A percentile compares a stretch with the other conserved stretches of the same genome.
Evolutionary conservation across 2,329 filamentous ascomycete species (phyloP).

Genomic region (Orbilia ellipsospora): DNA sequence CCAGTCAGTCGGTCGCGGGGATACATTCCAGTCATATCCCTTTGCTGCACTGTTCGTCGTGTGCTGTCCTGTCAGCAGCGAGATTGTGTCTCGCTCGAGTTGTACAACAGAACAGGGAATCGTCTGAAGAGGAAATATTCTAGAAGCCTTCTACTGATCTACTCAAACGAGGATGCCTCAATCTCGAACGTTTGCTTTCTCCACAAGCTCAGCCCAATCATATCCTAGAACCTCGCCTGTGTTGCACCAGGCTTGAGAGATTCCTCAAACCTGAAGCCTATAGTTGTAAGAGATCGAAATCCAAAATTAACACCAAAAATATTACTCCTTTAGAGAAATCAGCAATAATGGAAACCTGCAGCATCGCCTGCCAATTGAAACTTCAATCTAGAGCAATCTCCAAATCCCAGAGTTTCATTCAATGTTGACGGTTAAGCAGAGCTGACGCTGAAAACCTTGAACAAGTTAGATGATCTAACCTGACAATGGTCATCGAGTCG

Average conservation of each 20-base stretch:
- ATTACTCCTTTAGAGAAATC: not conserved
- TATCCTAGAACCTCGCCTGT: constrained; percentile 3
- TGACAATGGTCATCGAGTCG: constrained; percentile 35
- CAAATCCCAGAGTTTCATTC: constrained; percentile 14
- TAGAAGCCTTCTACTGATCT: constrained; percentile 43
- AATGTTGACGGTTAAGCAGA: not conserved
- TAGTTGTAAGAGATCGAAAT: not conserved
- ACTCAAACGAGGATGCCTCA: constrained; percentile 6
- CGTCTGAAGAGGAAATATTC: constrained; percentile 37
- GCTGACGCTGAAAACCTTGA: not conserved
- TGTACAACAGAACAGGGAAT: constrained; percentile 35
- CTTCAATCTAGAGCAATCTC: constrained; percentile 30
- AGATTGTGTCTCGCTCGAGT: constrained; percentile 42
- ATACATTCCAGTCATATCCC: constrained; percentile 2
- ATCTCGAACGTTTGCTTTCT: constrained; percentile 34
- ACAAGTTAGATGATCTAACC: not conserved
- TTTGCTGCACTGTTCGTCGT: constrained; percentile 38
- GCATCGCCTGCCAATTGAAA: constrained; percentile 14
- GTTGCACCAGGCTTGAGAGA: constrained; percentile 3
- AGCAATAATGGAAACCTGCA: not conserved
- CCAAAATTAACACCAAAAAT: not conserved
- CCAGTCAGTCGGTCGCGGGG: constrained; percentile 2
- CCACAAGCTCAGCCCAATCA: constrained; percentile 8
- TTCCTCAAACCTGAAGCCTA: not conserved
- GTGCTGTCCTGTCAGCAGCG: constrained; percentile 31